A percentile compares a stretch with the other conserved stretches of the same genome.
These are phyloP conservation scores for Mrakia blollopis DNA, from an alignment of 768 basidiomycete genomes.

Conservation along the genomic window DNA sequence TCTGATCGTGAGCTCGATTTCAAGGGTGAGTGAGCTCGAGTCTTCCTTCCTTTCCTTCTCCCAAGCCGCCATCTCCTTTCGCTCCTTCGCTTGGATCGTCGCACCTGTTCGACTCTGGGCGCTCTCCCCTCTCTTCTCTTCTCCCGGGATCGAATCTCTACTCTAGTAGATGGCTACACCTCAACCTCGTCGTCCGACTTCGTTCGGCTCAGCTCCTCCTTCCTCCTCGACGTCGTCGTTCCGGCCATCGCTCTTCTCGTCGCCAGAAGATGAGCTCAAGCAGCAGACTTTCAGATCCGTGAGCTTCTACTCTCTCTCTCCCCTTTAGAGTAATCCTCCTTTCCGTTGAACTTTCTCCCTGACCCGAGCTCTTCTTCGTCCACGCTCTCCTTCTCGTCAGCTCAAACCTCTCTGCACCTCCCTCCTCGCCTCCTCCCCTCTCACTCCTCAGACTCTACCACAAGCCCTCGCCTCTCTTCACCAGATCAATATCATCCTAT, in stretches of 20 bases:
- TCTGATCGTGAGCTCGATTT: too few species aligned
- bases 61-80: too few species aligned
- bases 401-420: constrained; percentile 75
- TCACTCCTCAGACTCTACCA: constrained; percentile 56
- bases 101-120: too few species aligned
- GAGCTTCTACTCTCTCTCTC: background rate
- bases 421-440: constrained; percentile 63
- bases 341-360: too few species aligned
- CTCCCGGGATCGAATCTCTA: background rate
- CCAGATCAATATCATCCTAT: constrained; percentile 53
- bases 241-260: constrained; percentile 14
- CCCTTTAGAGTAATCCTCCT: background rate
- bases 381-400: constrained; percentile 37
- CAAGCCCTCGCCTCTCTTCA: constrained; percentile 53
- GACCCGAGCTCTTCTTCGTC: too few species aligned
- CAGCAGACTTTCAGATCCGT: constrained; percentile 9
- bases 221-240: constrained; percentile 1
- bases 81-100: too few species aligned
- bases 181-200: background rate
- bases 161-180: constrained; percentile 4
- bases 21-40: too few species aligned
- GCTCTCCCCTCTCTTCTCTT: too few species aligned
- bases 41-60: too few species aligned
- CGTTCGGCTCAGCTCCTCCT: background rate
- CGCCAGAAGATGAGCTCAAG: constrained; percentile 2